Conservation (phyloP, 371 early-diverging fungal species). For the Mortierella sp. region DNA sequence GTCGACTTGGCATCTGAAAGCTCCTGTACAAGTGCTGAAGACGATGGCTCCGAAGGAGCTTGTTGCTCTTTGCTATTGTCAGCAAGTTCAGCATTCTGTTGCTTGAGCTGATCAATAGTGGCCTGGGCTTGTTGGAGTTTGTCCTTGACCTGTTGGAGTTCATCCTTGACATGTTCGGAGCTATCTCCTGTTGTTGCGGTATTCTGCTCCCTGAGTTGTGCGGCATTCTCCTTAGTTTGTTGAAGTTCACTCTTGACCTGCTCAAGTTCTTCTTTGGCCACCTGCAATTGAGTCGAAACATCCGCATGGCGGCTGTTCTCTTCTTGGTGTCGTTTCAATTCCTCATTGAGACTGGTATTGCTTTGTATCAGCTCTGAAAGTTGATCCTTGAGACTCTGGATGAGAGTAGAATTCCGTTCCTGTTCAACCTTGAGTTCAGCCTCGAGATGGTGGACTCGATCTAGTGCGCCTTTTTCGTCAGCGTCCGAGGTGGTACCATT, state of each 20-base stretch:
- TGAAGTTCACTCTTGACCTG: slow-evolving; percentile 34
- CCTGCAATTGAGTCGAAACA: slow-evolving; percentile 30
- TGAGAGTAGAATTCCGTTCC: slow-evolving; percentile 14
- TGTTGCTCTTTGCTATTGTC: slow-evolving; percentile 11
- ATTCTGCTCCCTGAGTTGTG: too few species aligned
- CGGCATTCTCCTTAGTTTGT: too few species aligned
- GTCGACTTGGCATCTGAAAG: slow-evolving; percentile 25
- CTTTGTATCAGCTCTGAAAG: slow-evolving; percentile 7
- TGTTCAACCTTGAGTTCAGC: slow-evolving; percentile 19
- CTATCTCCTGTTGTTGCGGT: too few species aligned
- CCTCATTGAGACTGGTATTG: slow-evolving; percentile 21
- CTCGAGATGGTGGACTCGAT: slow-evolving; percentile 12
- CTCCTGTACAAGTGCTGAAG: slow-evolving; percentile 22
- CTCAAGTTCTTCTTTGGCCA: slow-evolving; percentile 38
- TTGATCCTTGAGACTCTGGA: slow-evolving; percentile 21
- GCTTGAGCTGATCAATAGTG: slow-evolving; percentile 13
- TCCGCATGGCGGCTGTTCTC: slow-evolving; percentile 16
- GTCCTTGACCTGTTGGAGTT: slow-evolving; percentile 32
- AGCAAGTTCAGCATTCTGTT: slow-evolving; percentile 17
- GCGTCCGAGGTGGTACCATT: not conserved
- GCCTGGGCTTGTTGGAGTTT: too few species aligned
- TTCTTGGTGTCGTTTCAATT: slow-evolving; percentile 8
- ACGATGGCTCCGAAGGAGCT: slow-evolving; percentile 4
- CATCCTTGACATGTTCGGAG: slow-evolving; percentile 35
- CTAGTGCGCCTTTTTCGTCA: not conserved